phyloP scores from a whole-genome alignment of 2,329 filamentous ascomycete species.

The Nemania diffusa region DNA sequence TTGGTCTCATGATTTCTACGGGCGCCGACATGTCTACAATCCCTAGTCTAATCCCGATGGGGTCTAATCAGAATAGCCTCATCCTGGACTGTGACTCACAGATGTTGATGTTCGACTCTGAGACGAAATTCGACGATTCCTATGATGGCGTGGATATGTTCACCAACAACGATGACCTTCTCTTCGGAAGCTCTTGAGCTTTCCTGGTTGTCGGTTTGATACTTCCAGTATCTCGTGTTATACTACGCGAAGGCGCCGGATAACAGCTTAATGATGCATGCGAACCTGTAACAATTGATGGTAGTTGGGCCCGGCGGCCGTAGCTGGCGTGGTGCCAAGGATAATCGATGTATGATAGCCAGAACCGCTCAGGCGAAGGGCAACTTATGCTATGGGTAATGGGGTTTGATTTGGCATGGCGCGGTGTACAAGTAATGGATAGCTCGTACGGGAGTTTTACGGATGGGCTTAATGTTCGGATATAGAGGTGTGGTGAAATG shows the following conservation, averaged over 20 bases:
- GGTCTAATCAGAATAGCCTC: slow-evolving; percentile 58
- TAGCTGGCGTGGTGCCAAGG: not conserved
- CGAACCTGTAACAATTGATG: slow-evolving; percentile 22
- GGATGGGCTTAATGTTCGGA: slow-evolving; percentile 14
- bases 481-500: slow-evolving; percentile 17
- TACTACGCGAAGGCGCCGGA: not conserved
- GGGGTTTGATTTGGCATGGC: slow-evolving; percentile 14
- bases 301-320: not conserved
- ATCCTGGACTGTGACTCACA: slow-evolving; percentile 59
- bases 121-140: slow-evolving; percentile 64
- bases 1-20: slow-evolving; percentile 47
- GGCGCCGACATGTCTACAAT: slow-evolving; percentile 46
- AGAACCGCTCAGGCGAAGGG: not conserved
- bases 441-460: slow-evolving; percentile 21
- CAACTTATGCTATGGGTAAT: slow-evolving; percentile 13
- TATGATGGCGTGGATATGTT: slow-evolving; percentile 63
- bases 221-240: not conserved
- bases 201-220: not conserved
- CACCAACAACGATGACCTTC: slow-evolving; percentile 61
- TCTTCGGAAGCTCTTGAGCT: slow-evolving; percentile 56
- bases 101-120: slow-evolving; percentile 58
- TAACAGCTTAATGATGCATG: slow-evolving; percentile 16
- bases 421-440: slow-evolving; percentile 6
- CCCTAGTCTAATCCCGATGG: slow-evolving; percentile 49
- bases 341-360: slow-evolving; percentile 29